Evolutionary conservation across 2,329 filamentous ascomycete genomes (phyloP), one percentile per base, ranked within the genome.

Genomic region (Fonsecaea pugnacius): DNA sequence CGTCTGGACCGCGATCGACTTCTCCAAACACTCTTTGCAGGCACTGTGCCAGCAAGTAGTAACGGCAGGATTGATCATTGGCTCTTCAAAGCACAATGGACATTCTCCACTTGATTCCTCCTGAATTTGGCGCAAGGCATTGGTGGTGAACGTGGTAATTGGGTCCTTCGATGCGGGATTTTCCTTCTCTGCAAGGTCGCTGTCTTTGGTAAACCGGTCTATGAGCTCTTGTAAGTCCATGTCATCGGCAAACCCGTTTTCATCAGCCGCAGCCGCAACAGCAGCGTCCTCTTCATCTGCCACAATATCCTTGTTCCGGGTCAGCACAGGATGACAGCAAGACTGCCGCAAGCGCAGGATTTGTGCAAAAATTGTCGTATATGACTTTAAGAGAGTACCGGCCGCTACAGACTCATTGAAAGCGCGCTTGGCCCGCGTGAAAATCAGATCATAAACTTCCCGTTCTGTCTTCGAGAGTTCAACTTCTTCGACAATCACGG

Each of bases 41-140:
- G 95, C 93, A 36, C 91, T 96, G 76, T 99, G 95, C 92, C 95
- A 99, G 78, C 95, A 99, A 0, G 92, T 91, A 0, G 95, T 98
- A 1, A 99, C 95, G 0, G 91, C 90, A 73, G 96, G 94, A 60
- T 97, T 90, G 46, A 91, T 86, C 92, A 98, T 98, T 3, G 93
- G 92, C 75, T 98, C 95, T 75, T 98, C 94, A 3, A 91, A 87
- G 77, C 95, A 99, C 58, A 99, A 91, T 0, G 95, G 94, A 72
- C 95, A 99, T 78, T 99, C 95, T 66, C 90, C 90, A 64, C 89
- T 87, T 0, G 91, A 88, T 73, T 98, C 94, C 60, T 91, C 91
- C 69, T 96, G 91, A 54, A 99, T 99, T 75, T 98, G 92, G 67
- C 89, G 87, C 14, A 99, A 82, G 0, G 94, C 92, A 74, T 97